Base-by-base conservation (phyloP, 257 asterid genomes). In the Avicennia marina region DNA sequence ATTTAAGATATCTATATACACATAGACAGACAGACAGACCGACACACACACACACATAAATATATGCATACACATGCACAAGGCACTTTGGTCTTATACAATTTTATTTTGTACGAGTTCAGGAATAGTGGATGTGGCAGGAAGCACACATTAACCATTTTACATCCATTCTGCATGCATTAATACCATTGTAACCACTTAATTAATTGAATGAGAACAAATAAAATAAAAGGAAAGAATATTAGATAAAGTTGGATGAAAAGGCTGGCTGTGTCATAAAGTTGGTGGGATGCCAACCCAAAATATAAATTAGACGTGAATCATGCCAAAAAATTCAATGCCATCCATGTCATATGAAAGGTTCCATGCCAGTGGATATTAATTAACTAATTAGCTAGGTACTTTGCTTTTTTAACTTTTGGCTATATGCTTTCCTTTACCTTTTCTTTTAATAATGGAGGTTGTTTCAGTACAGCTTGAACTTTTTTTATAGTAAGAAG, bases 111-210 rank as follows among this genome's bases (percentile, higher is more conserved):
- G n/a, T n/a, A n/a, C n/a, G n/a, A n/a, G n/a, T n/a, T n/a, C n/a
- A n/a, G n/a, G n/a, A n/a, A n/a, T n/a, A n/a, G n/a, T n/a, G n/a
- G n/a, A n/a, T n/a, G n/a, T n/a, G n/a, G n/a, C n/a, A n/a, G n/a
- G n/a, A n/a, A 20, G 19, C 44, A 39, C 0, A 4, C 4, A 39
- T 0, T 22, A 29, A 40, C 1, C 27, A 41, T 58, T 29, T 33
- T 6, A 22, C 22, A 5, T 13, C 1, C 4, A n/a, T 10, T 19
- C 19, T 13, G 5, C 47, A n/a, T 25, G 22, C 41, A 41, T 0
- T 66, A 53, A n/a, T 60, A 58, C 42, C 44, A 45, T 52, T 45
- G 29, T 61, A 60, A 60, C 63, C n/a, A 61, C n/a, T n/a, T n/a
- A n/a, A 61, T 50, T 36, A 47, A 38, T 44, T 24, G 12, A 36